Conservation (phyloP, 495 filamentous ascomycete genomes). For the Hypomontagnella submonticulosa region DNA sequence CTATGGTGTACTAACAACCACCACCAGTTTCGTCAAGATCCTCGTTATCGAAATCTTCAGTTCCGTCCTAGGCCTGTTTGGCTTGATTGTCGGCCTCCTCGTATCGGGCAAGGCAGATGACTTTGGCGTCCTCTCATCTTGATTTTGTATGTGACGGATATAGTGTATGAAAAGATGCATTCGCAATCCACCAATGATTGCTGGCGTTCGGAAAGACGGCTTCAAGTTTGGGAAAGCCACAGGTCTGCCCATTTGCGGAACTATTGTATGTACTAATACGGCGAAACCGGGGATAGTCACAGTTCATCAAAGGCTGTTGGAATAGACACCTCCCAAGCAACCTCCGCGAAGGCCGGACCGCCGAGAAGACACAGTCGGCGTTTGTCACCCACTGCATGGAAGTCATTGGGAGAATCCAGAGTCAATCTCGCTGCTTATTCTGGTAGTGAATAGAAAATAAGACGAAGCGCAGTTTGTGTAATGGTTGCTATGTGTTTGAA, state of each 20-base stretch:
- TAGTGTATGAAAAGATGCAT: constrained; percentile 44
- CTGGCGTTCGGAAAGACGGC: constrained; percentile 43
- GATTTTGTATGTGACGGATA: constrained; percentile 20
- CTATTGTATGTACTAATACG: constrained; percentile 44
- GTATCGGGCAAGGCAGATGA: constrained; percentile 82
- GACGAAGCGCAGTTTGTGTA: neutral
- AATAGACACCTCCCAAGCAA: constrained; percentile 29
- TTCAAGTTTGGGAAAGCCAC: constrained; percentile 40
- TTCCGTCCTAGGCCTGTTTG: constrained; percentile 97
- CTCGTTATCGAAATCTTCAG: constrained; percentile 99
- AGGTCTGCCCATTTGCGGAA: constrained; percentile 38
- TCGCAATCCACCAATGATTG: constrained; percentile 38
- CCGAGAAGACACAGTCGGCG: neutral
- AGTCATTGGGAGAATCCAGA: constrained; percentile 2
- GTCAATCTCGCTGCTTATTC: constrained; percentile 19
- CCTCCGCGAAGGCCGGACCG: constrained; percentile 6
- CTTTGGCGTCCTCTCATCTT: constrained; percentile 65
- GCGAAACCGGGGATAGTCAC: constrained; percentile 25
- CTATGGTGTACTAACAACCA: constrained; percentile 39
- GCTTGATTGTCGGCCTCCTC: constrained; percentile 92
- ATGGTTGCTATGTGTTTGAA: too few relatives aligned
- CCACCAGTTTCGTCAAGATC: constrained; percentile 91
- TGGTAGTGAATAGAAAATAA: constrained; percentile 23
- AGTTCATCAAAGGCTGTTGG: constrained; percentile 36
- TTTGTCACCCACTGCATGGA: constrained; percentile 4